Conservation (phyloP, 352 stramenopile species). For the Phytophthora citrophthora region DNA sequence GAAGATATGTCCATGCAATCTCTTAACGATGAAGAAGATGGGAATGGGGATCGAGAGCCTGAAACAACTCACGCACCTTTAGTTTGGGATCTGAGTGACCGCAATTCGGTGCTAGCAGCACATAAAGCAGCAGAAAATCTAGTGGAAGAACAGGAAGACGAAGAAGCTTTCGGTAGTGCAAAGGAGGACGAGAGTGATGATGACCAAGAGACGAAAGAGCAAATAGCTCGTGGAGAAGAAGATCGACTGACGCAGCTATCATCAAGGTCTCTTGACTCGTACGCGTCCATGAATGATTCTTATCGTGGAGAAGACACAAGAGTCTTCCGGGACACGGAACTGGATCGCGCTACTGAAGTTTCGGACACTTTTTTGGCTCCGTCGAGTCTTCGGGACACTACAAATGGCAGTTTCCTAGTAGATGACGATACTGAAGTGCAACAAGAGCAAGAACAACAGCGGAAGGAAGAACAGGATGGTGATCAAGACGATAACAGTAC, state of each 20-base stretch:
- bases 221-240: slow-evolving; percentile 1
- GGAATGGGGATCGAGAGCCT: neutral
- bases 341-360: slow-evolving; percentile 20
- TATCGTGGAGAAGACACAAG: slow-evolving; percentile 18
- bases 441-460: slow-evolving; percentile 11
- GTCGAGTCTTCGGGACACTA: slow-evolving; percentile 10
- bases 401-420: slow-evolving; percentile 27
- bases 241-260: slow-evolving; percentile 28
- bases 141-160: slow-evolving; percentile 42
- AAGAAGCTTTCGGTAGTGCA: slow-evolving; percentile 32
- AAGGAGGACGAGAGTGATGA: slow-evolving; percentile 34
- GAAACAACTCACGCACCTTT: slow-evolving; percentile 5
- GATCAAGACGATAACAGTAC: slow-evolving; percentile 12
- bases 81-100: slow-evolving; percentile 33
- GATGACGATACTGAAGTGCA: slow-evolving; percentile 22
- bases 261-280: slow-evolving; percentile 31
- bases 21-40: slow-evolving; percentile 11
- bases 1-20: slow-evolving; percentile 28
- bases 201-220: slow-evolving; percentile 22
- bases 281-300: slow-evolving; percentile 26
- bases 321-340: slow-evolving; percentile 42
- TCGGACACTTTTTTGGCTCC: slow-evolving; percentile 26
- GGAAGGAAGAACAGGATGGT: slow-evolving; percentile 18
- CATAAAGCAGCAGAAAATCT: slow-evolving; percentile 22
- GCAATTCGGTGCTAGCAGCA: slow-evolving; percentile 21